These are phyloP conservation scores for Cicer chorassanicum DNA, from an alignment of 306 rosid species.

Conservation along the genomic window DNA sequence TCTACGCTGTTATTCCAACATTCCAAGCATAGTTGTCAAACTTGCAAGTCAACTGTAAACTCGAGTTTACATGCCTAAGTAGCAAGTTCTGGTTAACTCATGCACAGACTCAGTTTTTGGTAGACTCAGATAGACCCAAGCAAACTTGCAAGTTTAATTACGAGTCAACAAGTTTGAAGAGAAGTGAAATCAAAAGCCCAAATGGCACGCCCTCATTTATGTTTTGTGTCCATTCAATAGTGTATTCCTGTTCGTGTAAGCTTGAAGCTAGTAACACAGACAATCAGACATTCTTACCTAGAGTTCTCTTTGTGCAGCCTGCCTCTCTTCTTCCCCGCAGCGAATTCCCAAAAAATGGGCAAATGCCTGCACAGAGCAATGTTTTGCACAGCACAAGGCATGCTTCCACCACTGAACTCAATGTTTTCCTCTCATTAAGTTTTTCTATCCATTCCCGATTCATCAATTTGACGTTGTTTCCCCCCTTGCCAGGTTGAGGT, in stretches of 20 bases:
- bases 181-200: neutral
- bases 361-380: neutral
- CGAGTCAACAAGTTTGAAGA: neutral
- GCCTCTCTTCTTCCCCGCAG: neutral
- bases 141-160: neutral
- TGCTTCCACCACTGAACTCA: conserved; percentile 5
- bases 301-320: neutral
- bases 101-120: neutral
- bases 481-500: neutral
- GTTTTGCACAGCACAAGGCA: neutral
- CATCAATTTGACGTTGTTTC: neutral
- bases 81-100: neutral
- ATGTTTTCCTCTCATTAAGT: neutral
- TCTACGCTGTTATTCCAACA: neutral
- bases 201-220: neutral
- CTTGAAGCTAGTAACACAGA: neutral
- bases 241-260: neutral
- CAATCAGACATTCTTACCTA: neutral
- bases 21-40: conserved; percentile 5
- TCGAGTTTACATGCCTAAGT: neutral
- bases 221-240: neutral
- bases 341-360: neutral
- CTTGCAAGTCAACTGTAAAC: neutral
- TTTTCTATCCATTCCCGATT: neutral
- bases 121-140: neutral